phyloP scores from a whole-genome alignment of 768 basidiomycete species.

The Hygrocybe punicea region DNA sequence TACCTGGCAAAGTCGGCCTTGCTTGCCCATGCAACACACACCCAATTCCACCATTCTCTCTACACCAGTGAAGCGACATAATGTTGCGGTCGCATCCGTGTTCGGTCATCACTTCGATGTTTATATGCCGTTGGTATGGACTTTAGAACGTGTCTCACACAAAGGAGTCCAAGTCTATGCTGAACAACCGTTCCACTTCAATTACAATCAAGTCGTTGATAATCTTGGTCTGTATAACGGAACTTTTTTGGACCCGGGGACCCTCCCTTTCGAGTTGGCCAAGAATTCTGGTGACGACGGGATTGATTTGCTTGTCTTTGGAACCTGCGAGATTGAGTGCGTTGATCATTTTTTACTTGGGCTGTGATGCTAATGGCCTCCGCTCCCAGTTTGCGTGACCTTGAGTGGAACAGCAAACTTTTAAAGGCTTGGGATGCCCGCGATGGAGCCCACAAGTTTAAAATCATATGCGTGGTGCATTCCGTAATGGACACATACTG shows the following conservation, averaged over 20 bases:
- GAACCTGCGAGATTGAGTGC: slow-evolving; percentile 48
- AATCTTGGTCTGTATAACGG: slow-evolving; percentile 32
- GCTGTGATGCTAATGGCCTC: background rate
- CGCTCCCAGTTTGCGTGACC: slow-evolving; percentile 21
- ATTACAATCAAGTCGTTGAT: slow-evolving; percentile 34
- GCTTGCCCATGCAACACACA: too few relatives aligned
- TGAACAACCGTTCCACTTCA: slow-evolving; percentile 31
- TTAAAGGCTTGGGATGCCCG: slow-evolving; percentile 38
- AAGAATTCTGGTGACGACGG: slow-evolving; percentile 18
- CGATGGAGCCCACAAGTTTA: slow-evolving; percentile 36
- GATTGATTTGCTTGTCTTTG: slow-evolving; percentile 40
- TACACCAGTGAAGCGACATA: background rate
- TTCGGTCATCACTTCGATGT: slow-evolving; percentile 40
- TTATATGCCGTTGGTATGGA: slow-evolving; percentile 36
- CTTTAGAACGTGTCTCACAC: slow-evolving; percentile 29
- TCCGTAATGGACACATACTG: slow-evolving; percentile 30
- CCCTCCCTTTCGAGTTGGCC: slow-evolving; percentile 28
- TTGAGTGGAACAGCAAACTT: slow-evolving; percentile 23
- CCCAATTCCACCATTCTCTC: background rate
- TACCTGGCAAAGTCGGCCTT: too few relatives aligned
- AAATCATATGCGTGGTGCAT: slow-evolving; percentile 43
- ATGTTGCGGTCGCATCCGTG: slow-evolving; percentile 34
- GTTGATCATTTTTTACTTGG: slow-evolving; percentile 5
- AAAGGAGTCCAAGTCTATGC: slow-evolving; percentile 25
- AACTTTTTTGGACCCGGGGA: slow-evolving; percentile 18